Evolutionary conservation across 805 yeast genomes (phyloP), one percentile per base, ranked within the genome.

Genomic region (Saccharomycopsis capsularis): DNA sequence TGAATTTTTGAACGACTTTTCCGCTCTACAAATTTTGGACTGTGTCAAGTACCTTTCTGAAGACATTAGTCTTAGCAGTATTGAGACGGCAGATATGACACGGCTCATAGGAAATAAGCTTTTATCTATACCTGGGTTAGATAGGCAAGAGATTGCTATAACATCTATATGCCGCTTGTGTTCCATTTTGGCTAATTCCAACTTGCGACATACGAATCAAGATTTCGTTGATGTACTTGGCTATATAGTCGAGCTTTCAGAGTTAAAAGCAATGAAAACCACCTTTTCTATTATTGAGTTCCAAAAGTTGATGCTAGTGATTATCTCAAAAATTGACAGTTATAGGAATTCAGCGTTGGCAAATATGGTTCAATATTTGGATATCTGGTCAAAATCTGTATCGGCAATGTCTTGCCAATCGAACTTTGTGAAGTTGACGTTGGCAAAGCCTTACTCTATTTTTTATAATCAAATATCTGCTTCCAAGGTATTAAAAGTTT

Each of bases 401-500:
- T n/a, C n/a, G n/a, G n/a, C n/a, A n/a, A n/a, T n/a, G n/a, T n/a
- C n/a, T n/a, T n/a, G n/a, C n/a, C n/a, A n/a, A n/a, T n/a, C 35
- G 1, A 49, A 49, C 22, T 41, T 40, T 30, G 24, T 49, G 22
- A 27, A 32, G n/a, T 19, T 42, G n/a, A 18, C n/a, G 11, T 24
- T 46, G 18, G 45, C 53, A 13, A 35, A 41, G 7, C 15, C 48
- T 9, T 40, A 42, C 18, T 48, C 46, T 3, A 32, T 1, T 5
- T 50, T 42, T 30, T 36, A 45, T 13, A 29, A 41, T 21, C 22
- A 25, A 18, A 21, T 42, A n/a, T 18, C 45, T 3, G 40, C 38
- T 18, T 18, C 21, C 25, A 27, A 29, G 13, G 23, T 24, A 24
- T 21, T 63, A 44, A 53, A 35, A n/a, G 39, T 63, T 7, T 74